These are phyloP conservation scores for Auriscalpium vulgare DNA, from an alignment of 768 basidiomycete species.

Conservation along the genomic window DNA sequence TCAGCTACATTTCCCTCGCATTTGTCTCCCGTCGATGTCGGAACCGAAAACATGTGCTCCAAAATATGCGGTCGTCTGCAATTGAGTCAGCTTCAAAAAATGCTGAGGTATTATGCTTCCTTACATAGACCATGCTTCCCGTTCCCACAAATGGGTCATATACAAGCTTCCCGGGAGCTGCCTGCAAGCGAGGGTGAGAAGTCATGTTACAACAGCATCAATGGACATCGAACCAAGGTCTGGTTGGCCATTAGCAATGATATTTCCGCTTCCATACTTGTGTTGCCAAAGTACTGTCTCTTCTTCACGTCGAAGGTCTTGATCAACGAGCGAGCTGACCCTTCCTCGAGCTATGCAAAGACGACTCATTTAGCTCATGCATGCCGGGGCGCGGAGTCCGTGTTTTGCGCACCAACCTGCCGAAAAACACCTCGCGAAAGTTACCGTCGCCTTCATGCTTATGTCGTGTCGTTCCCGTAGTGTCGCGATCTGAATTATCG, in stretches of 20 bases:
- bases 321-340: slow-evolving; percentile 61
- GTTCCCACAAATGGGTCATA: slow-evolving; percentile 97
- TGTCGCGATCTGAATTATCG: slow-evolving; percentile 36
- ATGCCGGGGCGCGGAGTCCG: background rate
- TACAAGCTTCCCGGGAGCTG: slow-evolving; percentile 79
- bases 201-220: background rate
- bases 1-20: slow-evolving; percentile 79
- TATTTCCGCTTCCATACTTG: slow-evolving; percentile 96
- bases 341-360: slow-evolving; percentile 43
- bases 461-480: slow-evolving; percentile 35
- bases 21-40: slow-evolving; percentile 96
- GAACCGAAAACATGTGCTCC: slow-evolving; percentile 85
- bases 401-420: slow-evolving; percentile 68
- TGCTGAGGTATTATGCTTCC: slow-evolving; percentile 2
- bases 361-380: slow-evolving; percentile 1
- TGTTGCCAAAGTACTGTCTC: slow-evolving; percentile 86
- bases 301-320: slow-evolving; percentile 81
- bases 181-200: slow-evolving; percentile 33
- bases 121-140: slow-evolving; percentile 85
- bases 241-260: slow-evolving; percentile 97
- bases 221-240: slow-evolving; percentile 50
- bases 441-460: slow-evolving; percentile 56
- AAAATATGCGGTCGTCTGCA: slow-evolving; percentile 77
- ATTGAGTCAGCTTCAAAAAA: background rate
- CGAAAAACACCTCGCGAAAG: slow-evolving; percentile 71